Evolutionary conservation across 2,329 filamentous ascomycete genomes (phyloP), one percentile per base, ranked within the genome.

Genomic region (Alternaria ethzedia): DNA sequence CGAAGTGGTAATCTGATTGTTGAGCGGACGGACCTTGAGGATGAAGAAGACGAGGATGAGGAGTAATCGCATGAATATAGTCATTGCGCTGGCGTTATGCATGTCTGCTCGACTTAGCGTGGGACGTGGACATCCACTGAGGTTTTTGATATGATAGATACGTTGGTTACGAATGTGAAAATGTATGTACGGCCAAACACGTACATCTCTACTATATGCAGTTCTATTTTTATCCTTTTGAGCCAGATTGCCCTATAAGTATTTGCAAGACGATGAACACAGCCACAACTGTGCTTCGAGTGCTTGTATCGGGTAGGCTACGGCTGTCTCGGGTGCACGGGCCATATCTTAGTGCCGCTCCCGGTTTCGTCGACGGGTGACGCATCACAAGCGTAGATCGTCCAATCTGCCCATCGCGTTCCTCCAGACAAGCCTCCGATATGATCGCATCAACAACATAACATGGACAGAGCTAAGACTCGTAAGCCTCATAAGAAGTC

Each of bases 1-100:
- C 86, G 90, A 70, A 94, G 93, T 68, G 93, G 91, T 4, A 97
- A 96, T 80, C 82, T 99, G 61, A 92, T 98, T 69, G 94, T 98
- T 12, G 96, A 99, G 82, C 86, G 86, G 61, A 82, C 86, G 23
- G 83, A 86, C 5, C 84, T 88, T 25, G 87, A 87, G 13, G 84
- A 86, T 1, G 84, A 86, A 3, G 84, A 85, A 0, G 83, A 84
- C 0, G 84, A 83, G 6, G 71, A 72, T 1, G 75, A 71, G 1
- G 62, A 64, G 1, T 52, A 41, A 52, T 52, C 49, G 28, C 49
- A 52, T 36, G 30, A n/a, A 52, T 21, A 41, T 15, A 32, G 36
- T 30, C 49, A 52, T 52, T 52, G 20, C 5, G 20, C 13, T 52
- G 49, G 49, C 49, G 52, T 54, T 36, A 36, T 30, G 36, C 36